These are phyloP conservation scores for Candida montana DNA, from an alignment of 805 yeast genomes.

Conservation along the genomic window DNA sequence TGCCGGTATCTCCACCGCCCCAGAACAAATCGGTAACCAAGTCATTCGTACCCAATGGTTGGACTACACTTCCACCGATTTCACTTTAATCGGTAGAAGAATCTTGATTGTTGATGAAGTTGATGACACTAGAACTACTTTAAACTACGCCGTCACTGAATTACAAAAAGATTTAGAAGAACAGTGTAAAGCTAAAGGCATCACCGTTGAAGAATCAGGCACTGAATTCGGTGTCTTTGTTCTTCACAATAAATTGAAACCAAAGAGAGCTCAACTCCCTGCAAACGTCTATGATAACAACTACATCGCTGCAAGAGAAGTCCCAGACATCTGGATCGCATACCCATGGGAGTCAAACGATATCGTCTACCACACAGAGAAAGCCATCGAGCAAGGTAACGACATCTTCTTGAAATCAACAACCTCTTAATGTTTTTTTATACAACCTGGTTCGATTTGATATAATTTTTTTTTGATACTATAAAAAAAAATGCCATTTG, in stretches of 20 bases:
- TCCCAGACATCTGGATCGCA: slow-evolving; percentile 80
- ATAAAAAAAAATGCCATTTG: neutral
- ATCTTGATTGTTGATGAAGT: slow-evolving; percentile 78
- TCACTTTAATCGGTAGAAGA: slow-evolving; percentile 61
- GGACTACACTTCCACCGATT: slow-evolving; percentile 58
- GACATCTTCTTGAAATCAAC: slow-evolving; percentile 37
- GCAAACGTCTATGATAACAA: slow-evolving; percentile 52
- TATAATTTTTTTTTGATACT: neutral
- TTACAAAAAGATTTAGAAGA: slow-evolving; percentile 63
- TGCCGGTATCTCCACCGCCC: slow-evolving; percentile 50
- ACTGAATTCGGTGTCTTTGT: slow-evolving; percentile 75
- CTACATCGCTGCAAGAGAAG: slow-evolving; percentile 69
- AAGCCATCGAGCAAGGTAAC: slow-evolving; percentile 71
- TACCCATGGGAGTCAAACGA: slow-evolving; percentile 84
- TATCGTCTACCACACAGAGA: slow-evolving; percentile 65
- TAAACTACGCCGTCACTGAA: slow-evolving; percentile 74
- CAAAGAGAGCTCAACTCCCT: slow-evolving; percentile 69
- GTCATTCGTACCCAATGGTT: slow-evolving; percentile 83
- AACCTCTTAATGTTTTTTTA: neutral
- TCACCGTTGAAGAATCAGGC: slow-evolving; percentile 34
- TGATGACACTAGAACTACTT: slow-evolving; percentile 80
- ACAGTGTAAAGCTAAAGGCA: slow-evolving; percentile 50
- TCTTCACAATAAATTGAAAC: slow-evolving; percentile 68
- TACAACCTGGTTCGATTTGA: neutral
- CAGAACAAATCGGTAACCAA: slow-evolving; percentile 56